Conservation (phyloP, 352 stramenopile genomes). For the Lagenidium giganteum region DNA sequence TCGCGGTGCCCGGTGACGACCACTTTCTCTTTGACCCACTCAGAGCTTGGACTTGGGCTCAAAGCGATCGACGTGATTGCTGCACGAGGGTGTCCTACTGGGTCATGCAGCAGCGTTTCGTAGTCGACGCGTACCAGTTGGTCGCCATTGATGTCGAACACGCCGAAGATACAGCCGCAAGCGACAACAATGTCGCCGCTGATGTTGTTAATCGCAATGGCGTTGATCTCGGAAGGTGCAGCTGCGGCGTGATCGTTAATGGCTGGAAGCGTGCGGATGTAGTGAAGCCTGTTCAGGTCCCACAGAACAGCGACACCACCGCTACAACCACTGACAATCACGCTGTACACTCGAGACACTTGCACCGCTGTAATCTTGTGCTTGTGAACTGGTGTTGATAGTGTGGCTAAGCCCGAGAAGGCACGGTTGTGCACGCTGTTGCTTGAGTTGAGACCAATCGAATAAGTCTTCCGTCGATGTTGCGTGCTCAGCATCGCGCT, state of each 20-base stretch:
- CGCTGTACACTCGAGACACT: conserved; percentile 54
- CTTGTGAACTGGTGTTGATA: conserved; percentile 33
- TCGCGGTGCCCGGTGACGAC: conserved; percentile 62
- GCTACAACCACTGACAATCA: conserved; percentile 58
- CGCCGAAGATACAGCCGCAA: conserved; percentile 35
- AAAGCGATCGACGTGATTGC: conserved; percentile 41
- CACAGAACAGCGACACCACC: conserved; percentile 52
- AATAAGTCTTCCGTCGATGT: conserved; percentile 20
- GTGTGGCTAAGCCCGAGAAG: too few species aligned
- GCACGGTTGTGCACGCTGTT: too few species aligned
- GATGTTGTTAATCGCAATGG: conserved; percentile 61
- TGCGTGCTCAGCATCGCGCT: conserved; percentile 1
- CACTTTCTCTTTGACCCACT: conserved; percentile 57
- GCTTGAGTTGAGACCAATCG: conserved; percentile 23
- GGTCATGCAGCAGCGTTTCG: conserved; percentile 39
- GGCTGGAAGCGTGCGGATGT: conserved; percentile 33
- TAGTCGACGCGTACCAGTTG: conserved; percentile 43
- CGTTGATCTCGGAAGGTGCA: conserved; percentile 21
- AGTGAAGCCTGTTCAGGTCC: conserved; percentile 65
- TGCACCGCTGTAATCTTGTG: conserved; percentile 40
- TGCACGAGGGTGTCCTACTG: conserved; percentile 21
- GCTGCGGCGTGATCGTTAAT: conserved; percentile 1
- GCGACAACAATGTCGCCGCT: conserved; percentile 58
- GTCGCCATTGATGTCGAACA: conserved; percentile 66
- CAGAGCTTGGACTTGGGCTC: conserved; percentile 39